Evolutionary conservation across 2,329 filamentous ascomycete genomes (phyloP).

Genomic region (Aspergillus neoniger): DNA sequence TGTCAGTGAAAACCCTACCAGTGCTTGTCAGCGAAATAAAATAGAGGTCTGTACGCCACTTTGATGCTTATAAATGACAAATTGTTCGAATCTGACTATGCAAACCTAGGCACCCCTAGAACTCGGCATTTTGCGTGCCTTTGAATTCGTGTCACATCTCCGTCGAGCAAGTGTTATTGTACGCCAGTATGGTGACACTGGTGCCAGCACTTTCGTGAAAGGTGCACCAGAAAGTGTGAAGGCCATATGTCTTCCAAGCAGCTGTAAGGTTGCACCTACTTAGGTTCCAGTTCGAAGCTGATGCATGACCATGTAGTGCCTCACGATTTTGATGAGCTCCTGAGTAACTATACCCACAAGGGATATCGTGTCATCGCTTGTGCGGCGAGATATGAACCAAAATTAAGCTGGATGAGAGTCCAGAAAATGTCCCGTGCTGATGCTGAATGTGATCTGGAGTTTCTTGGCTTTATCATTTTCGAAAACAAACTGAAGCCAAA

Average conservation of each 20-base stretch:
- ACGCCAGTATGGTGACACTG: constrained; percentile 79
- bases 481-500: constrained; percentile 96
- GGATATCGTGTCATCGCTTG: constrained; percentile 97
- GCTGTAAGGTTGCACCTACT: constrained; percentile 58
- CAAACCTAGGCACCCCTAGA: constrained; percentile 61
- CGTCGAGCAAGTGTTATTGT: constrained; percentile 92
- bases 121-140: constrained; percentile 84
- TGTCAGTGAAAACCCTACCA: constrained; percentile 53
- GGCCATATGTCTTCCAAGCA: constrained; percentile 83
- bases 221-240: constrained; percentile 96
- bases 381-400: constrained; percentile 82
- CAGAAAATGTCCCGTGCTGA: constrained; percentile 90
- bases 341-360: constrained; percentile 90
- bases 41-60: constrained; percentile 21
- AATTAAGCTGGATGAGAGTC: constrained; percentile 88
- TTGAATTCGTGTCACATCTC: constrained; percentile 93
- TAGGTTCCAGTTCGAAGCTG: constrained; percentile 25
- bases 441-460: constrained; percentile 80
- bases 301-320: constrained; percentile 60
- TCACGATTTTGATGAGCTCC: constrained; percentile 81
- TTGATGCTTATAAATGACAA: not conserved
- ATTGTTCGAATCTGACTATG: not conserved
- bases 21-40: constrained; percentile 40
- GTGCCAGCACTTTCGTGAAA: constrained; percentile 89
- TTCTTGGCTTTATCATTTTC: constrained; percentile 96